Percentiles rank a stretch among this genome's conserved stretches.
Conservation (phyloP, 1,139 yeast genomes). For the Spathaspora sp. region DNA sequence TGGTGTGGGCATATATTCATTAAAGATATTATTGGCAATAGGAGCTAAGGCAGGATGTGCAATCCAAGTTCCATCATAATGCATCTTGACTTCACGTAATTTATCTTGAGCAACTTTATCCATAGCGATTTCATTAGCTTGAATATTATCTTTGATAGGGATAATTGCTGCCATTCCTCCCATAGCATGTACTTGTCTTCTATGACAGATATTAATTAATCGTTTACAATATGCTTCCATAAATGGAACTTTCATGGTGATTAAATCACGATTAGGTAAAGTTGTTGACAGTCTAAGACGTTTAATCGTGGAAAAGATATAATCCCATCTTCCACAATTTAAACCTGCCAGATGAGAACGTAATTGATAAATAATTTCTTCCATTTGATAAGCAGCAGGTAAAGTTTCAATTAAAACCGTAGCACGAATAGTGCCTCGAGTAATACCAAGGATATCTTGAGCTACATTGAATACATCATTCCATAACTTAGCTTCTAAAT, state of each 20-base stretch:
- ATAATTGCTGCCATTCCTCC: conserved; percentile 89
- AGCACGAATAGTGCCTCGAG: conserved; percentile 74
- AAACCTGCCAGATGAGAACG: conserved; percentile 74
- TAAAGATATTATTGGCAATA: conserved; percentile 73
- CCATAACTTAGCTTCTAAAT: conserved; percentile 78
- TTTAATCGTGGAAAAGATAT: conserved; percentile 72
- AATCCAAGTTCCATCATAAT: conserved; percentile 83
- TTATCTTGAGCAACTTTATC: conserved; percentile 72
- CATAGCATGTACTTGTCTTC: conserved; percentile 76
- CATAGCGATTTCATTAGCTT: conserved; percentile 65
- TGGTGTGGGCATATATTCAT: conserved; percentile 81
- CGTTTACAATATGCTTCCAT: conserved; percentile 69
- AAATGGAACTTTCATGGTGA: conserved; percentile 74
- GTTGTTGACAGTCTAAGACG: conserved; percentile 62
- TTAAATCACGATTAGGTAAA: conserved; percentile 72
- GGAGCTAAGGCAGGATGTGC: conserved; percentile 80
- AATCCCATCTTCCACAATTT: conserved; percentile 85
- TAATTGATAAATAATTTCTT: conserved; percentile 73
- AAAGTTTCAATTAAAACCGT: conserved; percentile 78
- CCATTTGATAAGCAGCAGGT: conserved; percentile 80
- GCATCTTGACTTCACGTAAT: conserved; percentile 70
- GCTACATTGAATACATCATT: conserved; percentile 69
- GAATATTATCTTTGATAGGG: conserved; percentile 68
- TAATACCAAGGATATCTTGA: conserved; percentile 64
- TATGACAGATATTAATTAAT: conserved; percentile 69